Percentiles rank a stretch among this genome's conserved stretches.
Evolutionary conservation across 352 stramenopile species (phyloP).

Genomic region (Globisporangium echinulatum): DNA sequence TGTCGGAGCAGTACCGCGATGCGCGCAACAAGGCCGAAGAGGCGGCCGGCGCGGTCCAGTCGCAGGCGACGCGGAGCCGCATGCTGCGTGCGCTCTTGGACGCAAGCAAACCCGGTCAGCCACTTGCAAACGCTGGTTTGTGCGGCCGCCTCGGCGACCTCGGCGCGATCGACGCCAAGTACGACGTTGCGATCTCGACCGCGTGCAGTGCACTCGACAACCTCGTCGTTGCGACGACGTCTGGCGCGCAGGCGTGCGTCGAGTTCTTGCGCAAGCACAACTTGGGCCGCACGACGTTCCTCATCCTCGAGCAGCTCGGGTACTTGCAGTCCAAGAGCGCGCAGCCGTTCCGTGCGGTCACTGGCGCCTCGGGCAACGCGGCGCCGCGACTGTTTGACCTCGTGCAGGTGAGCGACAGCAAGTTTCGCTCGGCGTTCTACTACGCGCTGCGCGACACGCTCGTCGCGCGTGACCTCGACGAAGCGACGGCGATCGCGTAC

Average conservation of each 20-base stretch:
- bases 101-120: constrained; percentile 83
- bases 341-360: constrained; percentile 56
- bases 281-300: constrained; percentile 94
- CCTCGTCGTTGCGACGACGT: constrained; percentile 96
- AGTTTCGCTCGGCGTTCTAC: constrained; percentile 94
- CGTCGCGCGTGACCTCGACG: constrained; percentile 94
- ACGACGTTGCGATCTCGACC: constrained; percentile 98
- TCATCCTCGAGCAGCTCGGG: constrained; percentile 97
- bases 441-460: constrained; percentile 96
- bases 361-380: constrained; percentile 32
- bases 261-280: constrained; percentile 94
- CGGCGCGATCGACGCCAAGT: constrained; percentile 92
- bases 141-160: constrained; percentile 96
- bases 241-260: constrained; percentile 93
- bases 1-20: constrained; percentile 54
- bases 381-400: constrained; percentile 85
- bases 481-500: constrained; percentile 86
- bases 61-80: constrained; percentile 58
- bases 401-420: constrained; percentile 81
- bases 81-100: constrained; percentile 91
- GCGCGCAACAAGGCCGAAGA: constrained; percentile 78
- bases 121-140: constrained; percentile 90
- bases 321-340: constrained; percentile 67
- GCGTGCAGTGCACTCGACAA: constrained; percentile 95
- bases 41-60: constrained; percentile 53